Base-by-base conservation (phyloP, 352 stramenopile species). In the Phytopythium chamaehyphon region DNA sequence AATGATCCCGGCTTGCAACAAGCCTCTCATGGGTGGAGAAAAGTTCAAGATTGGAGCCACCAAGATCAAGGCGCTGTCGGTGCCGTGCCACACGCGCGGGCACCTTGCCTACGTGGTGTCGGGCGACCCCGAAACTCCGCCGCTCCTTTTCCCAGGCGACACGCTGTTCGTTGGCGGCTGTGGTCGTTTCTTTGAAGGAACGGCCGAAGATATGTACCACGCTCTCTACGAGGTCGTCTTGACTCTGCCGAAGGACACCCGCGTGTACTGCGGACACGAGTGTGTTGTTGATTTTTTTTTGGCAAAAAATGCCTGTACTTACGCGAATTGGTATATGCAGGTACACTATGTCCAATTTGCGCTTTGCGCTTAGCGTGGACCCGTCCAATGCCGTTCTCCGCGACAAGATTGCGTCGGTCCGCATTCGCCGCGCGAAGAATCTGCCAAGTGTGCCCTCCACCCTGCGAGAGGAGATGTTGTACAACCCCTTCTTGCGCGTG, bases 341-440 rank as follows among this genome's bases (percentile, higher is more conserved):
- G 24, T 98, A 98, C 59, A 98, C 93, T 1, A 73, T 93, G 74
- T 78, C 78, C 39, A 98, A 98, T 70, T 70, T 96, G 19, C 86
- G 83, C 24, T 98, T 97, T 53, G 95, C 95, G 4, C 61, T 97
- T 39, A 97, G 77, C 54, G 83, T 98, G 9, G 93, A 98, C 59
- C 93, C 93, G 21, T 88, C 86, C 14, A 98, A 98, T 73, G 68
- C 68, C 2, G 77, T 76, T 19, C 61, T 97, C 57, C 74, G 69
- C 10, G 80, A 95, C 46, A 96, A 97, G 66, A 86, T 96, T 42
- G 80, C 85, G 28, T 59, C 79, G 15, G 81, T 93, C 49, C 86
- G 79, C 56, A 83, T 90, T 47, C 71, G 75, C 10, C 72, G 84
- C 26, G 67, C 77, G 7, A 94, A 94, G 69, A 81, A 90, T 19